These are phyloP conservation scores for Flaveria ramosissima DNA, from an alignment of 129 eudicot genomes.

Conservation along the genomic window DNA sequence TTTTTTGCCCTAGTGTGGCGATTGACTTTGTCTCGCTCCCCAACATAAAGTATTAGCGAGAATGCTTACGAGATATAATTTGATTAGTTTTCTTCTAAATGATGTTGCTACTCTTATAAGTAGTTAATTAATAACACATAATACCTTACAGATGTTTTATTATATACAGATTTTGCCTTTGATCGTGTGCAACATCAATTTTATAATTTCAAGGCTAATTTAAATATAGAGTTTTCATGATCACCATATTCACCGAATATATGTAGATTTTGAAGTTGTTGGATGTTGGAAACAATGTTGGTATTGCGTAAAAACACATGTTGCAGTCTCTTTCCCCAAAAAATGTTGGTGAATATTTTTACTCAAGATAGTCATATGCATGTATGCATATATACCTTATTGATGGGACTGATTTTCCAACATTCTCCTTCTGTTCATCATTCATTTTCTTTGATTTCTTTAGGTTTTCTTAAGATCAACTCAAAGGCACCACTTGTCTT, in stretches of 20 bases:
- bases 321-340: slow-evolving; percentile 30
- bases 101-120: too few species aligned
- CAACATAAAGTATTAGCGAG: too few species aligned
- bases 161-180: too few species aligned
- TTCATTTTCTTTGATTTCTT: slow-evolving; percentile 32
- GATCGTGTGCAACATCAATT: too few species aligned
- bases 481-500: slow-evolving; percentile 39
- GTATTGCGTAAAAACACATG: slow-evolving; percentile 38
- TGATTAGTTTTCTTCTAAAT: too few species aligned
- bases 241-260: slow-evolving; percentile 39
- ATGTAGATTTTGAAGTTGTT: slow-evolving; percentile 33
- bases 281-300: slow-evolving; percentile 35
- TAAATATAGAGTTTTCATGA: slow-evolving; percentile 32
- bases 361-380: slow-evolving; percentile 30
- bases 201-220: too few species aligned
- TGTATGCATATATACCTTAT: slow-evolving; percentile 16
- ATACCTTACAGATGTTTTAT: too few species aligned
- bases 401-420: slow-evolving; percentile 49
- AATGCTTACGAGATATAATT: too few species aligned
- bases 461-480: slow-evolving; percentile 37
- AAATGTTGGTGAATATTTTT: slow-evolving; percentile 23
- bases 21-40: too few species aligned
- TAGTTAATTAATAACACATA: too few species aligned
- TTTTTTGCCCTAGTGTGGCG: too few species aligned
- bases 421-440: slow-evolving; percentile 46